Evolutionary conservation across 176 grass and related monocot species (phyloP).

Genomic region (Carex pumila): DNA sequence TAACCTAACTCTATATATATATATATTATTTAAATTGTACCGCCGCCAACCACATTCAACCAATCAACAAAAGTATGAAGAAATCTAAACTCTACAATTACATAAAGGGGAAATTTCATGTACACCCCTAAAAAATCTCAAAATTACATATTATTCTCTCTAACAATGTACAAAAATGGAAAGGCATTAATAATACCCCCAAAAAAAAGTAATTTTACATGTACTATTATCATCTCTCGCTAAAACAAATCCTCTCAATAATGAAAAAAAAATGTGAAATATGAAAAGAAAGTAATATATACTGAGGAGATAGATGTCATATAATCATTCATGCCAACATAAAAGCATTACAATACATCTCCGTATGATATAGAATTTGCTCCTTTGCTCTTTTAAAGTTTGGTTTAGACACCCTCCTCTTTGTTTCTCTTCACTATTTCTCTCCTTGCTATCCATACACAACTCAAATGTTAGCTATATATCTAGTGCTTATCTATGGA

Average conservation of each 20-base stretch:
- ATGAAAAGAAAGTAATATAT: background rate
- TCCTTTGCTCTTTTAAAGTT: constrained; percentile 18
- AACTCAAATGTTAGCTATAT: background rate
- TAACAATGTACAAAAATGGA: background rate
- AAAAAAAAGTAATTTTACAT: background rate
- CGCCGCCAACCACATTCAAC: background rate
- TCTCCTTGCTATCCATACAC: constrained; percentile 1
- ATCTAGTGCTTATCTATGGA: background rate
- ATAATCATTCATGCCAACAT: constrained; percentile 3
- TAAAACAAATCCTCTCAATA: background rate
- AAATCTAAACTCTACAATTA: background rate
- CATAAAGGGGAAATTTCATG: too few species aligned
- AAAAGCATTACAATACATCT: constrained; percentile 20
- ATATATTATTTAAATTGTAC: background rate
- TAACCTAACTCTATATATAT: too few species aligned
- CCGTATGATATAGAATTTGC: constrained; percentile 23
- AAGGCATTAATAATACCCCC: background rate
- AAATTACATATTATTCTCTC: too few species aligned
- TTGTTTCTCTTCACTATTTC: background rate
- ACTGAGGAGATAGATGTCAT: background rate
- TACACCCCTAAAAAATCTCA: too few species aligned
- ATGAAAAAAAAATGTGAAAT: background rate
- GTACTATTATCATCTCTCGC: background rate
- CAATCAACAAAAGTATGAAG: background rate
- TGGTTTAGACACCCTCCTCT: constrained; percentile 16